Evolutionary conservation across 805 yeast genomes (phyloP).

Genomic region (Torulaspora indica): DNA sequence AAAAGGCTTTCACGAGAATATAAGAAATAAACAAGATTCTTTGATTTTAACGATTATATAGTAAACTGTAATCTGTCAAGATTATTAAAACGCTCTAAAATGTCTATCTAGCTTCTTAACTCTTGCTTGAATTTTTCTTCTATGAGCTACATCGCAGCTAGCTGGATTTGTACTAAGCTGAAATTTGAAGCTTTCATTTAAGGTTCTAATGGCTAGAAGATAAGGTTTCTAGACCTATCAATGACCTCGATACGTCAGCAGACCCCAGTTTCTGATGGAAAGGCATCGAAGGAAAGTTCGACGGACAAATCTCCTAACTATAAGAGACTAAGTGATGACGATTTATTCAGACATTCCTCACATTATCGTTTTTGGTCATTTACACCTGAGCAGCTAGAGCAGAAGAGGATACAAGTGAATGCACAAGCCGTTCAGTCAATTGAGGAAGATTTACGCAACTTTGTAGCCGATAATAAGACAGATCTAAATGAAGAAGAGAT

Average conservation of each 20-base stretch:
- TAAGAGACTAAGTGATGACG: constrained; percentile 64
- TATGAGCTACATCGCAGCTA: not conserved
- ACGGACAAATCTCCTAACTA: constrained; percentile 20
- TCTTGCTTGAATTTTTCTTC: not conserved
- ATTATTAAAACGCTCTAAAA: constrained; percentile 1
- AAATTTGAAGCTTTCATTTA: too few relatives aligned
- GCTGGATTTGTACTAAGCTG: not conserved
- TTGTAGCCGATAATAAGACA: constrained; percentile 27
- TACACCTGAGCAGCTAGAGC: constrained; percentile 51
- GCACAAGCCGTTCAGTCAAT: constrained; percentile 44
- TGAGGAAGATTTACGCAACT: constrained; percentile 34
- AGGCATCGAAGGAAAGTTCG: constrained; percentile 2
- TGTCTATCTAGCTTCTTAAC: not conserved
- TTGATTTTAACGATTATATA: constrained; percentile 9
- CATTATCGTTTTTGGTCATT: constrained; percentile 88
- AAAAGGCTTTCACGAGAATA: constrained; percentile 5
- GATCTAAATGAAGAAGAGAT: constrained; percentile 34
- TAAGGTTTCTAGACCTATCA: not conserved
- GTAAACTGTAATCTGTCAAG: constrained; percentile 4
- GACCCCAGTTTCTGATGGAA: not conserved
- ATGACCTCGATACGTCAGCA: constrained; percentile 3
- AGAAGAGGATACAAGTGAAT: constrained; percentile 48
- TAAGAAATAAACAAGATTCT: constrained; percentile 6
- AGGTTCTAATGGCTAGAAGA: not conserved
- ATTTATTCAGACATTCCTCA: constrained; percentile 77